Conservation (phyloP, 2,329 filamentous ascomycete species). For the Colletotrichum horii region DNA sequence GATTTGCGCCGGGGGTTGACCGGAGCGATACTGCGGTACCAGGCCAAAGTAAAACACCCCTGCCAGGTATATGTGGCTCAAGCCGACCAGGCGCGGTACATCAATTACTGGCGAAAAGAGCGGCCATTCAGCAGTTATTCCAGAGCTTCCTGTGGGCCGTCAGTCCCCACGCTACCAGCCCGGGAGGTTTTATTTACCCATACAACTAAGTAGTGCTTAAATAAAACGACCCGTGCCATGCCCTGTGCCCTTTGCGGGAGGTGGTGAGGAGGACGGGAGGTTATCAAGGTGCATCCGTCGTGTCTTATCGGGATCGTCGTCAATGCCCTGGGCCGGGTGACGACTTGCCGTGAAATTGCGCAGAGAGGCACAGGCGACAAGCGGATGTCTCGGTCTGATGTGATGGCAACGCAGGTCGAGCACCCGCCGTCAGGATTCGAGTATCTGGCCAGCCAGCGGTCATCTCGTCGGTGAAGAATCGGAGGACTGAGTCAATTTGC, state of each 20-base stretch:
- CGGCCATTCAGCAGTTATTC: too few relatives aligned
- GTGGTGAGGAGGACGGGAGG: neutral
- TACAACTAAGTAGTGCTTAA: too few relatives aligned
- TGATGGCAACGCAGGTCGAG: neutral
- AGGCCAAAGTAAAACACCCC: too few relatives aligned
- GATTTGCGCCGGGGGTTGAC: conserved; percentile 20
- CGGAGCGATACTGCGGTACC: too few relatives aligned
- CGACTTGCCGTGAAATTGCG: neutral
- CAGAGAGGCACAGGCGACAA: neutral
- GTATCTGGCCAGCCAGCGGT: neutral
- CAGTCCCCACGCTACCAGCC: too few relatives aligned
- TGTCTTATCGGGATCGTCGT: neutral
- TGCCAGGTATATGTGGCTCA: too few relatives aligned
- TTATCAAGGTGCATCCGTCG: neutral
- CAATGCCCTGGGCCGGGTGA: neutral
- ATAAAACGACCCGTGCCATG: neutral
- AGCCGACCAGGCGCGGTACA: too few relatives aligned
- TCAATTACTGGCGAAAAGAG: too few relatives aligned
- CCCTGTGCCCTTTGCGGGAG: neutral
- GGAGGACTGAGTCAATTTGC: neutral
- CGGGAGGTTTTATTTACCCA: too few relatives aligned
- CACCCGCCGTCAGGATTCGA: neutral
- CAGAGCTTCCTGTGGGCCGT: too few relatives aligned
- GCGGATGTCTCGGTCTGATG: conserved; percentile 3
- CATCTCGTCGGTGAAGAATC: neutral